Base-by-base conservation (phyloP, 2,329 filamentous ascomycete species). In the Xylariaceae sp. region DNA sequence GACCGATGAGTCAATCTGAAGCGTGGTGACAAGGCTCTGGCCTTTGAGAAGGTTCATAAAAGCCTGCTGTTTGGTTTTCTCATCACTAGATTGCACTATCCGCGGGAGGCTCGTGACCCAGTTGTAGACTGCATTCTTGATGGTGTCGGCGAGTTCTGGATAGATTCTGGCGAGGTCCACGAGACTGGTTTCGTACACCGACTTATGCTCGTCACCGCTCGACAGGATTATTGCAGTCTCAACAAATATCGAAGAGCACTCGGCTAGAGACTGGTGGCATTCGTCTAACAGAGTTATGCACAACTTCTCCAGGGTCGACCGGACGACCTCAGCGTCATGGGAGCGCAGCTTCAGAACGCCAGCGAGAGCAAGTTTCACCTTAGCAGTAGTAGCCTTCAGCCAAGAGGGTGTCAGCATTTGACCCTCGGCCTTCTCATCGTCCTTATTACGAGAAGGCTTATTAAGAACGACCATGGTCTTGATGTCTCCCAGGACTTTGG, bases 21-120 rank as follows among this genome's bases (percentile, higher is more conserved):
- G 69, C 4, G 75, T 70, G 15, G 74, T 76, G 16, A 93, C 67
- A 7, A 91, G 62, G 22, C 78, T 72, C 39, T 88, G 81, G 0
- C 86, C 82, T 36, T 82, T 84, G 12, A 84, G 78, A n/a, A 98
- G 75, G 48, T 91, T 87, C 19, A 76, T 75, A 19, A 97, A 76
- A 2, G 83, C 81, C 41, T 77, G 75, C 47, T 81, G 74, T 60
- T 94, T 95, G 19, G 76, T 71, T n/a, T 73, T 73, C 52, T 95
- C 89, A 54, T 97, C 89, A 51, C 82, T 85, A 8, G 82, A 79
- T 60, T 91, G 88, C 81, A 96, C 90, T 12, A 88, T 65, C 13
- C 89, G 78, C 4, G 91, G 84, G 15, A 98, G 74, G 31, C 87
- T 83, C 2, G 80, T 79, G 18, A 90, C 76, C 89, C 90, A 96